Evolutionary conservation across 2,329 filamentous ascomycete genomes (phyloP), one percentile per base, ranked within the genome.

Genomic region (Beauveria caledonica): DNA sequence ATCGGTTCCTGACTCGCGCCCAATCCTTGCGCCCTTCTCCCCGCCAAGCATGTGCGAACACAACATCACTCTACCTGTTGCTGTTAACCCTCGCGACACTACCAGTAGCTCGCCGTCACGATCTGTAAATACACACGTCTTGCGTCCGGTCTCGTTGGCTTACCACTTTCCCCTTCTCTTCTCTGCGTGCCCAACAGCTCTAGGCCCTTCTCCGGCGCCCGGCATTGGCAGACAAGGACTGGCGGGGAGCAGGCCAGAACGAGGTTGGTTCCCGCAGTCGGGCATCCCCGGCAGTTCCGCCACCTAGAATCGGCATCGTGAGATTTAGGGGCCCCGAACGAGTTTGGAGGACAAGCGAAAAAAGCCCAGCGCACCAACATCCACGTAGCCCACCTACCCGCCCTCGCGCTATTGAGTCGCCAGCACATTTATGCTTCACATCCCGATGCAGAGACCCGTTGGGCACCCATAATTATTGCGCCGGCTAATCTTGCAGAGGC

Each of bases 241-340:
- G 48, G 56, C 56, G 48, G 36, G 39, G 45, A 21, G 21, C 54
- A 48, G 54, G 54, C 54, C 56, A 40, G 39, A 52, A 59, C 11
- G 48, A 59, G 48, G 56, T 19, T 59, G 56, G 56, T 51, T 44
- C 36, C 46, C 56, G 25, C 39, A 59, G 23, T n/a, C 25, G 48
- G 53, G 53, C 53, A 58, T 9, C 58, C 58, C 58, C 49, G 50
- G 50, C 25, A 23, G 36, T 50, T 40, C 57, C 51, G 42, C 51
- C 51, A 45, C 51, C 50, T 56, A 60, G 33, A 55, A 54, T 60
- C 58, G 58, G 58, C 58, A 60, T 60, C 58, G 58, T 60, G 58
- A 60, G 58, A 60, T 60, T 60, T 55, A 25, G 51, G 40, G 48
- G 4, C 40, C 58, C 58, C 51, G 58, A 23, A 48, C 17, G 3